A percentile compares a stretch with the other conserved stretches of the same genome.
phyloP scores from a whole-genome alignment of 441 rosid species.

The Biscutella laevigata region DNA sequence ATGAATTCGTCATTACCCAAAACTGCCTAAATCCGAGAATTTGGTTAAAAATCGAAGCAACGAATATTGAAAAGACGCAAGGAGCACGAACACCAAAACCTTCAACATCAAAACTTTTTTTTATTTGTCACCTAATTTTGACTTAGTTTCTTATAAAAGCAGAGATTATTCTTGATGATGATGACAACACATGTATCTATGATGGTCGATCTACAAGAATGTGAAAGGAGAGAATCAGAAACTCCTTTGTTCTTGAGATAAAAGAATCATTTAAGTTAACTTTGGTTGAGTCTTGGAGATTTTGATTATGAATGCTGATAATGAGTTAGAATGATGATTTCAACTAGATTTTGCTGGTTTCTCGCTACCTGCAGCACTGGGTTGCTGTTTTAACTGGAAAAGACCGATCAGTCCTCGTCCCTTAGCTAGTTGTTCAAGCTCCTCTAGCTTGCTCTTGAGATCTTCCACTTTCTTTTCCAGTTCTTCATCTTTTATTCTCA shows the following conservation, averaged over 20 bases:
- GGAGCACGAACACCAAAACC: not conserved
- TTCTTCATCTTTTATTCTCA: conserved; percentile 51
- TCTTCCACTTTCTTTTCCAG: conserved; percentile 44
- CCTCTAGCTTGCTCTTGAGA: conserved; percentile 48
- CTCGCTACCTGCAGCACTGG: not conserved
- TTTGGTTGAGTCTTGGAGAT: conserved; percentile 2
- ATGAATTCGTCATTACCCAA: conserved; percentile 21
- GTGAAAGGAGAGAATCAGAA: conserved; percentile 1
- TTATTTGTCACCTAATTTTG: conserved; percentile 5
- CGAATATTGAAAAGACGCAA: conserved; percentile 16
- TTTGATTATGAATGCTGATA: not conserved
- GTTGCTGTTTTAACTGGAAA: conserved; percentile 35
- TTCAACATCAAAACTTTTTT: conserved; percentile 11
- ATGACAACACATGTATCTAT: not conserved
- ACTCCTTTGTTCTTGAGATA: conserved; percentile 5
- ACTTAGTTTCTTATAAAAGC: not conserved
- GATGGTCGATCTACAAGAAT: conserved; percentile 13
- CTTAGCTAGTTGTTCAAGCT: conserved; percentile 66
- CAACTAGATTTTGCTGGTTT: conserved; percentile 9
- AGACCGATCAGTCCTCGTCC: conserved; percentile 56
- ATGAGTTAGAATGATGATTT: not conserved
- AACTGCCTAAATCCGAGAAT: not conserved
- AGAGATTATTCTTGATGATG: conserved; percentile 6
- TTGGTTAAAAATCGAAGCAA: not conserved
- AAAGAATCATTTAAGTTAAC: conserved; percentile 12